Evolutionary conservation across 768 basidiomycete species (phyloP), one percentile per base, ranked within the genome.

Genomic region (Pleurotus salmoneostramineus): DNA sequence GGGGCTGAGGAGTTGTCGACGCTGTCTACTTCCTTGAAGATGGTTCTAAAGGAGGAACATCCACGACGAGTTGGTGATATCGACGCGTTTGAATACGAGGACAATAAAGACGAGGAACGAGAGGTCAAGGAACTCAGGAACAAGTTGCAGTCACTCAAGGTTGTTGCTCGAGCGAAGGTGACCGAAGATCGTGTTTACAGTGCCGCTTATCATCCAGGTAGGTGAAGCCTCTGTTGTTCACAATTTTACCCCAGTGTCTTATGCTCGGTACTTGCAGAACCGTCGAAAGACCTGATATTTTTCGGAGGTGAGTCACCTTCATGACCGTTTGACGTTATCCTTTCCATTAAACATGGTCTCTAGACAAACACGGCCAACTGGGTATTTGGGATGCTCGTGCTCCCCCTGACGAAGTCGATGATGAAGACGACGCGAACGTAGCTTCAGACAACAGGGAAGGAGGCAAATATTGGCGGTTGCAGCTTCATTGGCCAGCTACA

Each of bases 341-440:
- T 56, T 49, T 35, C 58, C 42, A n/a, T 15, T 57, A 17, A 32
- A 37, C 52, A 47, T 27, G 21, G 21, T 27, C 21, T 27, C 12
- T 58, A 92, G 92, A 93, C 64, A 94, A 93, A 64, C 84, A 90
- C 62, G 92, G 92, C 0, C 82, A 86, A 64, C 73, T 94, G 42
- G 92, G 91, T 2, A 86, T 94, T 36, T 94, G 92, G 92, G 92
- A 94, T 70, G 87, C 92, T 7, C 81, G 82, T 60, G 90, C 92
- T 2, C 73, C 84, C 6, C 63, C 71, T 17, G 88, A 89, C 33
- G 89, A 91, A 63, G 75, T 74, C 1, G 75, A 74, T 2, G 88
- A 89, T 55, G 89, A 88, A 45, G 89, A 90, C 57, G 83, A 70
- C 0, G 80, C 83, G 50, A 27, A 27, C 21, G 72, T 75, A 21